Conservation (phyloP, 2,329 filamentous ascomycete species). For the Penicillium glabrum region DNA sequence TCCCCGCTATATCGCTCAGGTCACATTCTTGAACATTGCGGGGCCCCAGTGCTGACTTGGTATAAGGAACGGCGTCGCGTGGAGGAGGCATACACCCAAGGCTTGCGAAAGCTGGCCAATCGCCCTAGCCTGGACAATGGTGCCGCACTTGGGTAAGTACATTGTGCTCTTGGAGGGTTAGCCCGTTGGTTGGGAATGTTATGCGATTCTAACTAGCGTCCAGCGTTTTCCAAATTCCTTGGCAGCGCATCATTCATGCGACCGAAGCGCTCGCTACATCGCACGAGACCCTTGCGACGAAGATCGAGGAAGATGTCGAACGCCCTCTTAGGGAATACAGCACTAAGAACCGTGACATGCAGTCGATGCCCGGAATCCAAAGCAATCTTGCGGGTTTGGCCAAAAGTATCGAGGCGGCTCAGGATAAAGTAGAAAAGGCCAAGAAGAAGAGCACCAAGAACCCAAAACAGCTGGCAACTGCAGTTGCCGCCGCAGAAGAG, state of each 20-base stretch:
- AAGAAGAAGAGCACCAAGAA: slow-evolving; percentile 72
- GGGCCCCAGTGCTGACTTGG: slow-evolving; percentile 11
- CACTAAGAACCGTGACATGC: slow-evolving; percentile 69
- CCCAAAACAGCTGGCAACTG: slow-evolving; percentile 73
- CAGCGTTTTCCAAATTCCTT: slow-evolving; percentile 87
- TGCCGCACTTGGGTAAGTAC: slow-evolving; percentile 79
- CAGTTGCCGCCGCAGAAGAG: slow-evolving; percentile 70
- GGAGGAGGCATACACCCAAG: slow-evolving; percentile 84
- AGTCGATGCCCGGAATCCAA: slow-evolving; percentile 77
- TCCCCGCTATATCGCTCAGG: not conserved
- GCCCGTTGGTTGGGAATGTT: not conserved
- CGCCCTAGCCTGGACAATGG: slow-evolving; percentile 72
- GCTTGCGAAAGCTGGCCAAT: slow-evolving; percentile 76
- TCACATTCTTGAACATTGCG: slow-evolving; percentile 14
- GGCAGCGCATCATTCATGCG: slow-evolving; percentile 81
- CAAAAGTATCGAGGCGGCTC: slow-evolving; percentile 79
- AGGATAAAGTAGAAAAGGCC: slow-evolving; percentile 82
- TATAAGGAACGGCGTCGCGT: slow-evolving; percentile 83
- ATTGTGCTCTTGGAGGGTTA: not conserved
- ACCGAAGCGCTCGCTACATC: slow-evolving; percentile 79
- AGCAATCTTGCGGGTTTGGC: slow-evolving; percentile 77
- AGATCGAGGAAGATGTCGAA: slow-evolving; percentile 88
- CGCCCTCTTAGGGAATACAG: slow-evolving; percentile 75
- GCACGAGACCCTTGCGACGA: slow-evolving; percentile 75
- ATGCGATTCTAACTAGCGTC: slow-evolving; percentile 15